phyloP scores from a whole-genome alignment of 1,139 yeast genomes.

The Trichomonascaceae sp. region DNA sequence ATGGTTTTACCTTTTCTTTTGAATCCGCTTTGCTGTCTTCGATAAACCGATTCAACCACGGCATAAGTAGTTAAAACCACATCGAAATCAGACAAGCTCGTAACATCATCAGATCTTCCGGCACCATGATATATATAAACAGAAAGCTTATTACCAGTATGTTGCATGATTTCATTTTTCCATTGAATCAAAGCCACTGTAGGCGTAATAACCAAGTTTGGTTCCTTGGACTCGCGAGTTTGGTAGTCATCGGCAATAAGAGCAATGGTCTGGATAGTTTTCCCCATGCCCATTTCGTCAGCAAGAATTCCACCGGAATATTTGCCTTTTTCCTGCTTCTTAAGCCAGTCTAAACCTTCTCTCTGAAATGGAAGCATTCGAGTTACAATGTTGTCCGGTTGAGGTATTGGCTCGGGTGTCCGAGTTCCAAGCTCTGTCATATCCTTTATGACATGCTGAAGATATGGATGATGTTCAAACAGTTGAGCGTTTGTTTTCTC shows the following conservation, averaged over 20 bases:
- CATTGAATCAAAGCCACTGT: conserved; percentile 98
- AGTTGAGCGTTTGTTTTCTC: conserved; percentile 46
- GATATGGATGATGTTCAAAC: conserved; percentile 70
- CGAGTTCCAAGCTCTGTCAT: conserved; percentile 47
- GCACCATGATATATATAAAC: conserved; percentile 82
- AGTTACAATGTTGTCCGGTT: conserved; percentile 74
- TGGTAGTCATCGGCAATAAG: conserved; percentile 60
- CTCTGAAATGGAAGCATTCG: conserved; percentile 79
- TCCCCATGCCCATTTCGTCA: conserved; percentile 99
- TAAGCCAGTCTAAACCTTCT: conserved; percentile 89
- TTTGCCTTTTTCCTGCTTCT: conserved; percentile 69
- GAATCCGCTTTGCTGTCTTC: conserved; percentile 82
- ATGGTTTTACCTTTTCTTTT: conserved; percentile 62
- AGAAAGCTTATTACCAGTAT: conserved; percentile 63
- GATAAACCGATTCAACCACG: conserved; percentile 77
- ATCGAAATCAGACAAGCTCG: conserved; percentile 60
- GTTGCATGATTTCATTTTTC: conserved; percentile 85
- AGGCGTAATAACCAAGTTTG: conserved; percentile 90
- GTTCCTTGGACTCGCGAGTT: conserved; percentile 37
- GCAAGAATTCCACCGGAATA: conserved; percentile 93
- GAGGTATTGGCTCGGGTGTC: conserved; percentile 55
- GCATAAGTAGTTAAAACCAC: conserved; percentile 89
- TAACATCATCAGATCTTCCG: conserved; percentile 50
- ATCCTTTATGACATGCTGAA: conserved; percentile 63
- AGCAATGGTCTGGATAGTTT: conserved; percentile 91